Percentiles rank a stretch among this genome's conserved stretches.
Evolutionary conservation across 148 eudicot genomes (phyloP).

Genomic region (Chenopodium formosanum): DNA sequence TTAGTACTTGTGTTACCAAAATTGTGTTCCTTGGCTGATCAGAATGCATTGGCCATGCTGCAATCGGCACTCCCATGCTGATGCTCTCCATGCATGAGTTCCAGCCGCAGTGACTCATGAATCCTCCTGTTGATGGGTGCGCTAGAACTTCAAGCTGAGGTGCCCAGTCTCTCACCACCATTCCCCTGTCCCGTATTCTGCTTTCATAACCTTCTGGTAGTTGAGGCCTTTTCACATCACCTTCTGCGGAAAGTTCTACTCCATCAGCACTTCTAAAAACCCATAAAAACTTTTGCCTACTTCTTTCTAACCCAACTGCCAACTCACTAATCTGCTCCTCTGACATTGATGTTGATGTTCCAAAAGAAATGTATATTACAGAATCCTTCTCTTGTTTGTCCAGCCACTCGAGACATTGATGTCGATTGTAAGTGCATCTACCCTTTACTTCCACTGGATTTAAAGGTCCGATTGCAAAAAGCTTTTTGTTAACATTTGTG

Average conservation of each 20-base stretch:
- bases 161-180: constrained; percentile 61
- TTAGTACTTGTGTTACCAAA: constrained; percentile 35
- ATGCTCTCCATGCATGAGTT: constrained; percentile 42
- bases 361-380: constrained; percentile 66
- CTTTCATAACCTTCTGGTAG: constrained; percentile 67
- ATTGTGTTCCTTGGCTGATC: constrained; percentile 59
- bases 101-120: constrained; percentile 76
- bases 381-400: constrained; percentile 24
- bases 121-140: constrained; percentile 54
- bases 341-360: constrained; percentile 44
- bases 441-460: constrained; percentile 20
- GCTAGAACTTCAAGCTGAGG: constrained; percentile 66
- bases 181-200: constrained; percentile 36
- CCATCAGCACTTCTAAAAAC: constrained; percentile 39
- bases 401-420: constrained; percentile 49
- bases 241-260: constrained; percentile 15
- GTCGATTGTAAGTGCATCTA: constrained; percentile 6
- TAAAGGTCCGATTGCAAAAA: constrained; percentile 52
- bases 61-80: constrained; percentile 59
- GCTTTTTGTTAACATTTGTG: constrained; percentile 22
- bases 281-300: constrained; percentile 64
- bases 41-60: constrained; percentile 66
- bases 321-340: constrained; percentile 50
- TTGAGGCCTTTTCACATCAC: constrained; percentile 22
- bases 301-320: constrained; percentile 57